These are phyloP conservation scores for Mycocentrospora acerina DNA, from an alignment of 2,329 filamentous ascomycete species.

Conservation along the genomic window DNA sequence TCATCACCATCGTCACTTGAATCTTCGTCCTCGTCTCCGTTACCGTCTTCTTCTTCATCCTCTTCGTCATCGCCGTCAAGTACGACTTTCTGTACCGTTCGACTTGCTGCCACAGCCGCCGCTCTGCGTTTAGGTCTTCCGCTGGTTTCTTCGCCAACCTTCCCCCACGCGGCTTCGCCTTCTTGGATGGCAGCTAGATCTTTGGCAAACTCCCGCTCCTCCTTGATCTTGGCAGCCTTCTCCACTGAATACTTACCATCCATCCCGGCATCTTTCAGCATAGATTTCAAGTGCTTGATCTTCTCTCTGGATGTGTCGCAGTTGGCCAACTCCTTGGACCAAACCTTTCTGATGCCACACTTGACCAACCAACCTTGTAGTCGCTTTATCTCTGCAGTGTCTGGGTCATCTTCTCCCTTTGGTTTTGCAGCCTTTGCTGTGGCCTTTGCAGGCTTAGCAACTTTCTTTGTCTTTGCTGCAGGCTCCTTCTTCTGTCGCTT, in stretches of 20 bases:
- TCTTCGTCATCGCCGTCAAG: conserved; percentile 26
- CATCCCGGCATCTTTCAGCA: conserved; percentile 85
- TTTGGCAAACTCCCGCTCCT: conserved; percentile 77
- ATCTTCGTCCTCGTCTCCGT: conserved; percentile 15
- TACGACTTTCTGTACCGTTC: conserved; percentile 21
- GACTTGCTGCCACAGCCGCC: conserved; percentile 13
- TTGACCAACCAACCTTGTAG: conserved; percentile 84
- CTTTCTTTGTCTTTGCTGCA: conserved; percentile 28
- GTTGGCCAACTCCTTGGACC: conserved; percentile 76
- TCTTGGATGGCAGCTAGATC: conserved; percentile 85
- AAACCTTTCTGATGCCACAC: conserved; percentile 90
- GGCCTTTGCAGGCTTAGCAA: conserved; percentile 18
- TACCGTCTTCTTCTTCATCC: conserved; percentile 22
- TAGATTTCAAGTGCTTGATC: conserved; percentile 74
- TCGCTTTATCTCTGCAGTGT: conserved; percentile 81
- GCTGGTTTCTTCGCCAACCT: conserved; percentile 27
- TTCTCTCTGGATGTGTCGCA: conserved; percentile 75
- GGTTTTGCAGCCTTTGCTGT: conserved; percentile 47
- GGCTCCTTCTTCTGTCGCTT: conserved; percentile 48
- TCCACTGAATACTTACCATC: conserved; percentile 82
- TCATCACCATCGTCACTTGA: conserved; percentile 15
- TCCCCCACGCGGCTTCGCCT: conserved; percentile 77
- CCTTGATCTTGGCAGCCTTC: conserved; percentile 83
- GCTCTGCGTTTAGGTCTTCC: conserved; percentile 32
- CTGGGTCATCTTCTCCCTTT: conserved; percentile 53